phyloP scores from a whole-genome alignment of 345 rosid genomes.

The Camelina sativa region DNA sequence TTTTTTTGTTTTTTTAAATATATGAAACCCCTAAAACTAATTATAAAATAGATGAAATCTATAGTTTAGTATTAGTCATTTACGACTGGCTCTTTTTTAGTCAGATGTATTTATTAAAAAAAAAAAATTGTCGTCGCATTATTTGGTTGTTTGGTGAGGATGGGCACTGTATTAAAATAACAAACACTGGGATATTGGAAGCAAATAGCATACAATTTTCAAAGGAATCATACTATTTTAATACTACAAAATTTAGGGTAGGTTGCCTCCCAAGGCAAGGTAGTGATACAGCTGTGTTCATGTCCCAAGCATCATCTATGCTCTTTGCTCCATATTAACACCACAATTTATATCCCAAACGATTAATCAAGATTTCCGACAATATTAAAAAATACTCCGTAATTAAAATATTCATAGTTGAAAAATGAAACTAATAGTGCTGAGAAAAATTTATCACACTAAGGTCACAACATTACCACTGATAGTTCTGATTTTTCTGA shows the following conservation, averaged over 20 bases:
- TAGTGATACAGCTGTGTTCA: conserved; percentile 65
- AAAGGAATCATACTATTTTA: not conserved
- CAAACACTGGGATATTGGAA: conserved; percentile 21
- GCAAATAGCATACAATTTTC: conserved; percentile 1
- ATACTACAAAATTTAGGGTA: conserved; percentile 44
- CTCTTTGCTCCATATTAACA: conserved; percentile 55
- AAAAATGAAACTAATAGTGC: not conserved
- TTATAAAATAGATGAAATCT: conserved; percentile 14
- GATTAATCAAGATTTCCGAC: conserved; percentile 19
- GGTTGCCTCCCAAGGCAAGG: conserved; percentile 89
- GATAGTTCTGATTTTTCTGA: conserved; percentile 13
- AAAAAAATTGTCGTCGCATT: not conserved
- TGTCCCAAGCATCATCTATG: conserved; percentile 72
- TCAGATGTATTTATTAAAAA: not conserved
- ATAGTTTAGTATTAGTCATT: conserved; percentile 8
- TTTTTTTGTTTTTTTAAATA: not conserved
- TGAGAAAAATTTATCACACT: conserved; percentile 47
- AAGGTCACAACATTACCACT: conserved; percentile 59
- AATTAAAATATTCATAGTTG: conserved; percentile 17
- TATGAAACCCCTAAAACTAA: not conserved
- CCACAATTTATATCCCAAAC: conserved; percentile 35
- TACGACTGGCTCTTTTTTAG: not conserved
- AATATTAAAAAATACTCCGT: not conserved
- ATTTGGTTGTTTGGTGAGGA: conserved; percentile 27
- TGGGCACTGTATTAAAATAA: conserved; percentile 34